Conservation (phyloP, 2,329 filamentous ascomycete species). For the Colletotrichum melonis region DNA sequence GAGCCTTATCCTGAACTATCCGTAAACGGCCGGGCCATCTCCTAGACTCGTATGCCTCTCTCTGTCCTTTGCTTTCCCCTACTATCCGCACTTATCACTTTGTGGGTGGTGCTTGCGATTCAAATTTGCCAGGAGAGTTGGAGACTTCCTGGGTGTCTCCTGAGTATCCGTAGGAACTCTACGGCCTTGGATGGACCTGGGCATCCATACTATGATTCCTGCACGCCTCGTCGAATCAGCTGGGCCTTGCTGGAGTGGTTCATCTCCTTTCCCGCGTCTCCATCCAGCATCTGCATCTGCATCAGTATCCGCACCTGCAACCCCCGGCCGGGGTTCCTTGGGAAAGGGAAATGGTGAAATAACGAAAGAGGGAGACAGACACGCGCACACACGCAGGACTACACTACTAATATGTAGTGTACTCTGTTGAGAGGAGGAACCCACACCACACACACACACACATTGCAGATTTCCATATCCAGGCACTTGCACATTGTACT, state of each 20-base stretch:
- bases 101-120: background rate
- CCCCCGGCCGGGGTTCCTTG: conserved; percentile 14
- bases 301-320: background rate
- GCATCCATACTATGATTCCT: background rate
- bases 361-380: background rate
- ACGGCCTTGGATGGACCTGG: background rate
- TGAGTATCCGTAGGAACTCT: too few species aligned
- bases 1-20: conserved; percentile 50
- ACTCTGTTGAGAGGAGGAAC: background rate
- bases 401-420: background rate
- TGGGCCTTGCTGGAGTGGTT: conserved; percentile 16
- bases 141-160: background rate
- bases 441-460: background rate
- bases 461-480: background rate
- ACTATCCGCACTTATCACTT: conserved; percentile 5
- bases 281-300: conserved; percentile 12
- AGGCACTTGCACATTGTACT: background rate
- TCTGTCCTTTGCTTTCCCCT: conserved; percentile 34
- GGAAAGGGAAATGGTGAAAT: conserved; percentile 24
- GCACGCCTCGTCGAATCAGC: conserved; percentile 11
- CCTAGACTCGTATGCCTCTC: conserved; percentile 40
- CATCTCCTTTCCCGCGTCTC: conserved; percentile 29
- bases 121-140: background rate
- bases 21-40: conserved; percentile 44
- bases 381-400: background rate